phyloP scores from a whole-genome alignment of 176 grass and related monocot genomes.

The Musa schizocarpa region DNA sequence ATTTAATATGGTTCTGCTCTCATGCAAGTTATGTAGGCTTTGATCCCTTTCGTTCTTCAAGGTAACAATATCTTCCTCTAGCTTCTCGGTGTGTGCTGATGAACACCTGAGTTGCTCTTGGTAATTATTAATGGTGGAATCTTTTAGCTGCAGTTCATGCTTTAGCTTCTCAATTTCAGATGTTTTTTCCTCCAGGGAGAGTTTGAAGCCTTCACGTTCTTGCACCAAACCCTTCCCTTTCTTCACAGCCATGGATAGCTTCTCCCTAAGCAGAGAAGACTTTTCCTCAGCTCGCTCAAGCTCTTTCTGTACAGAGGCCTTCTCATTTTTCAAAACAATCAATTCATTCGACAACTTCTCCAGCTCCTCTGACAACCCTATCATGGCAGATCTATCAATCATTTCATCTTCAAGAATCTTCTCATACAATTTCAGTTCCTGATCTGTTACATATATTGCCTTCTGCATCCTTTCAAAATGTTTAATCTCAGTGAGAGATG shows the following conservation, averaged over 20 bases:
- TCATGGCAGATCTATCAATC: slow-evolving; percentile 39
- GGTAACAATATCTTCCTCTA: slow-evolving; percentile 47
- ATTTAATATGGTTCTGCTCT: slow-evolving; percentile 34
- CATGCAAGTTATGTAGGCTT: slow-evolving; percentile 46
- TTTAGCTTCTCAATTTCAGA: slow-evolving; percentile 43
- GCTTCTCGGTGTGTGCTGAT: slow-evolving; percentile 16
- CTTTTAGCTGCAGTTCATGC: slow-evolving; percentile 13
- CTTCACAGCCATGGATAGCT: slow-evolving; percentile 92
- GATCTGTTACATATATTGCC: slow-evolving; percentile 50
- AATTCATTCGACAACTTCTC: slow-evolving; percentile 36
- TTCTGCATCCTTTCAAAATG: slow-evolving; percentile 58
- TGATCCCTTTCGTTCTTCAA: slow-evolving; percentile 45
- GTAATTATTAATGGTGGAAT: slow-evolving; percentile 2
- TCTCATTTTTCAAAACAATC: slow-evolving; percentile 61
- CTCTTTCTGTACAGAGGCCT: slow-evolving; percentile 61
- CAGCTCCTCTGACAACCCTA: slow-evolving; percentile 35
- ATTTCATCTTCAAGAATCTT: slow-evolving; percentile 77
- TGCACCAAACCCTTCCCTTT: slow-evolving; percentile 96
- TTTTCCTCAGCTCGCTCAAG: slow-evolving; percentile 72
- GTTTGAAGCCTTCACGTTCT: slow-evolving; percentile 87
- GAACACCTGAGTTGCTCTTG: slow-evolving; percentile 13
- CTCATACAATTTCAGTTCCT: slow-evolving; percentile 62
- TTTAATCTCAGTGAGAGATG: slow-evolving; percentile 31
- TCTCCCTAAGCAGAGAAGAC: slow-evolving; percentile 85
- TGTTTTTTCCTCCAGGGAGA: slow-evolving; percentile 48